Evolutionary conservation across 1,139 yeast genomes (phyloP).

Genomic region (Suzukiozyma palmioleophila): DNA sequence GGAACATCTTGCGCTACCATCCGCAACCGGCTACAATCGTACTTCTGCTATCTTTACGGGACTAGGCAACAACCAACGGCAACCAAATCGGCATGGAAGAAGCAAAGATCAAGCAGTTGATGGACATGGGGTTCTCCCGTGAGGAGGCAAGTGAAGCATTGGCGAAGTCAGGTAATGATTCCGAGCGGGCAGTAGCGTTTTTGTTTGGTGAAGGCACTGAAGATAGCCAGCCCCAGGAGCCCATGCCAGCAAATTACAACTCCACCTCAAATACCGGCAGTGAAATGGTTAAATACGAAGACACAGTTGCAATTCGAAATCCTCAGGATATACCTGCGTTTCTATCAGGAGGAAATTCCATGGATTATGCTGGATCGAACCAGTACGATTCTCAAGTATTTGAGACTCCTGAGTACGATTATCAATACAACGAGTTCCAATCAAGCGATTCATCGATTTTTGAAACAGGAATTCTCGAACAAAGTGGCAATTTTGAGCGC

Average conservation of each 20-base stretch:
- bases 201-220: conserved; percentile 43
- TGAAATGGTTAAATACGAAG: conserved; percentile 10
- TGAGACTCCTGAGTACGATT: background rate
- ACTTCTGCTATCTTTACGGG: background rate
- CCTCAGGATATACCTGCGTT: conserved; percentile 15
- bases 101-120: conserved; percentile 30
- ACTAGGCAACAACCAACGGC: too few relatives aligned
- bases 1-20: too few relatives aligned
- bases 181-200: conserved; percentile 51
- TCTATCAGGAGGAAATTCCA: background rate
- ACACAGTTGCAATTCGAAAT: conserved; percentile 16
- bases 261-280: conserved; percentile 3
- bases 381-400: background rate
- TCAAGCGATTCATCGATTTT: conserved; percentile 1
- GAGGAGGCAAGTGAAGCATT: conserved; percentile 43
- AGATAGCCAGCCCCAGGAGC: conserved; percentile 5
- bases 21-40: too few relatives aligned
- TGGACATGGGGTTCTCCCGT: conserved; percentile 60
- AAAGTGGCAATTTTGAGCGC: conserved; percentile 3
- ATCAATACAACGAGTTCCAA: conserved; percentile 2
- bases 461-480: background rate
- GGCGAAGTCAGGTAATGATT: conserved; percentile 37
- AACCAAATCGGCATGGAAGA: conserved; percentile 9
- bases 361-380: background rate
- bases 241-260: conserved; percentile 1